Evolutionary conservation across 2,329 filamentous ascomycete genomes (phyloP).

Genomic region (Aphanocladium album): DNA sequence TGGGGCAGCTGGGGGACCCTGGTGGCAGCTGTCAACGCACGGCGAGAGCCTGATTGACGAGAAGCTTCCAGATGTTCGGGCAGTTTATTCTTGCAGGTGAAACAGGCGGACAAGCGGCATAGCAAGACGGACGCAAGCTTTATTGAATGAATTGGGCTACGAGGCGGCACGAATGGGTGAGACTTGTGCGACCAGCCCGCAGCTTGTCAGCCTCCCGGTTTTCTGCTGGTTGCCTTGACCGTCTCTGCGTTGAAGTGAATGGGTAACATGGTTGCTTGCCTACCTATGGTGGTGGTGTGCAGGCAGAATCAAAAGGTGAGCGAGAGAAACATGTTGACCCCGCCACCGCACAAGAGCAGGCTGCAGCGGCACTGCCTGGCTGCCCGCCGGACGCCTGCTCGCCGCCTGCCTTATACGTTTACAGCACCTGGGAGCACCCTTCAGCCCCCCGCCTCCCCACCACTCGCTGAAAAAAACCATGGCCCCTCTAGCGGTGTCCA

Average conservation of each 20-base stretch:
- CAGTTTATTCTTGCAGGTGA: neutral
- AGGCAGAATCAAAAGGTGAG: too few relatives aligned
- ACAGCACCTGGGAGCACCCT: too few relatives aligned
- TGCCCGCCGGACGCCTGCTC: too few relatives aligned
- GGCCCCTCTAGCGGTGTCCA: neutral
- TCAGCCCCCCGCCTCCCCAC: neutral
- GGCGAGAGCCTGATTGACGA: neutral
- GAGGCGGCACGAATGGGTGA: neutral
- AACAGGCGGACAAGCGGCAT: neutral
- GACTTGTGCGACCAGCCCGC: neutral
- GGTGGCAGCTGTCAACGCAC: conserved; percentile 1
- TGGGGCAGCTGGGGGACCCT: conserved; percentile 1
- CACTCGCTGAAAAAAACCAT: neutral
- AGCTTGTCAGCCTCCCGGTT: conserved; percentile 4
- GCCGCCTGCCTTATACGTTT: too few relatives aligned
- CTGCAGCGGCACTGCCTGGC: neutral
- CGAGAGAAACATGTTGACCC: too few relatives aligned
- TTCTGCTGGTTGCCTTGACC: neutral
- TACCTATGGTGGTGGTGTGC: too few relatives aligned
- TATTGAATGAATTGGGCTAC: neutral
- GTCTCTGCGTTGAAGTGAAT: neutral
- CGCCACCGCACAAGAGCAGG: neutral
- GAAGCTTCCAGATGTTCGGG: conserved; percentile 5
- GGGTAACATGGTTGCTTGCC: neutral
- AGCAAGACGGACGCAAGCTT: neutral